phyloP scores from a whole-genome alignment of 129 eudicot genomes.

The Solidago caesia region DNA sequence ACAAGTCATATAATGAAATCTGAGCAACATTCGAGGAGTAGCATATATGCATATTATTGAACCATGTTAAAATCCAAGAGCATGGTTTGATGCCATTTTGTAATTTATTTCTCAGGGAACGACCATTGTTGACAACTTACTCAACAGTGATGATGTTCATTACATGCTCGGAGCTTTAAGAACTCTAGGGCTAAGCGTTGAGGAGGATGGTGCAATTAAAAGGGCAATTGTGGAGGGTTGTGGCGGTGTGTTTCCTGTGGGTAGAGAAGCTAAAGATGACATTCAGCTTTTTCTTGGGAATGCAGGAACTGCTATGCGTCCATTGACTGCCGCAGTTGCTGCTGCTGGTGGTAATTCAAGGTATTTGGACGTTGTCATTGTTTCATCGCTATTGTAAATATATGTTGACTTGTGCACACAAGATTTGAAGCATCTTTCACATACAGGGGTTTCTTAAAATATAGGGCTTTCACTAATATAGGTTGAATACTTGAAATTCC shows the following conservation, averaged over 20 bases:
- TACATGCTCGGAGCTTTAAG: conserved; percentile 95
- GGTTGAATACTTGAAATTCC: not conserved
- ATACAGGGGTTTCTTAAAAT: too few relatives aligned
- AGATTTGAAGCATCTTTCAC: not conserved
- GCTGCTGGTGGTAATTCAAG: conserved; percentile 96
- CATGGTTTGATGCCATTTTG: conserved; percentile 1
- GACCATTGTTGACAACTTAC: conserved; percentile 81
- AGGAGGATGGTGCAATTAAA: conserved; percentile 66
- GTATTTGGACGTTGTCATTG: conserved; percentile 28
- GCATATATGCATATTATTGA: too few relatives aligned
- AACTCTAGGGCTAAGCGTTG: conserved; percentile 81
- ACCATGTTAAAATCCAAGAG: conserved; percentile 6
- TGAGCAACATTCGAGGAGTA: not conserved
- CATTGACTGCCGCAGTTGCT: conserved; percentile 91
- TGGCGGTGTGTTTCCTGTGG: conserved; percentile 82
- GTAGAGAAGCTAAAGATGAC: conserved; percentile 71
- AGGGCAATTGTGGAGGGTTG: conserved; percentile 87
- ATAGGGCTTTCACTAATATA: not conserved
- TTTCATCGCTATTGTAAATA: too few relatives aligned
- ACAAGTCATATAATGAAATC: not conserved
- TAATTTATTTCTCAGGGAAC: conserved; percentile 62
- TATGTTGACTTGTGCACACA: too few relatives aligned
- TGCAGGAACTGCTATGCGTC: conserved; percentile 99
- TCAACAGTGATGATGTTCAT: conserved; percentile 92
- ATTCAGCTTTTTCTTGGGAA: conserved; percentile 92